Conservation (phyloP, 2,329 filamentous ascomycete species). For the Alternaria rosae region DNA sequence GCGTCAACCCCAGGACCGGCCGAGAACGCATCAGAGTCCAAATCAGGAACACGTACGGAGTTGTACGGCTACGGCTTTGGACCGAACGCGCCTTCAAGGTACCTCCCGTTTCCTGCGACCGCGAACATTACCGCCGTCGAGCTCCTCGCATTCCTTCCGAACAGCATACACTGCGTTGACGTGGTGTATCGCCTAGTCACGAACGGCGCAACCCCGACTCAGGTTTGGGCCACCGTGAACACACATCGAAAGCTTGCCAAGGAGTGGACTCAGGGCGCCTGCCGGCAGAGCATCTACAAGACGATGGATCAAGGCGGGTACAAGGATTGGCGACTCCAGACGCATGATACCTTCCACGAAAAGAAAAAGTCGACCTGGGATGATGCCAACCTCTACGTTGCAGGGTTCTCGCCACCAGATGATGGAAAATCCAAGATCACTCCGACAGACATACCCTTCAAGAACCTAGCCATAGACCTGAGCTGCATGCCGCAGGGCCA, state of each 20-base stretch:
- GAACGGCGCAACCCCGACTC: constrained; percentile 21
- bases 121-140: constrained; percentile 34
- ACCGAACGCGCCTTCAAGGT: constrained; percentile 12
- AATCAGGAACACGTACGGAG: not conserved
- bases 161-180: constrained; percentile 28
- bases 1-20: not conserved
- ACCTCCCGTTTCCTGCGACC: constrained; percentile 23
- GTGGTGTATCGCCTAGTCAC: constrained; percentile 32
- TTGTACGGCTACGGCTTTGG: constrained; percentile 7
- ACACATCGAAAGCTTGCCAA: constrained; percentile 18
- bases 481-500: constrained; percentile 21
- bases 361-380: constrained; percentile 14
- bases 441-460: constrained; percentile 21
- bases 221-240: constrained; percentile 27
- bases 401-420: constrained; percentile 4
- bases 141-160: constrained; percentile 33
- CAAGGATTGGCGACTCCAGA: constrained; percentile 24
- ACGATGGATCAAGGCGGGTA: constrained; percentile 29
- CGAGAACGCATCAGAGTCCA: not conserved
- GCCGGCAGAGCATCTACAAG: constrained; percentile 22
- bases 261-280: constrained; percentile 13
- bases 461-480: constrained; percentile 23
- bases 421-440: not conserved
- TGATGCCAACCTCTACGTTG: constrained; percentile 7
- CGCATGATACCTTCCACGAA: constrained; percentile 17